A percentile compares a stretch with the other conserved stretches of the same genome.
phyloP scores from a whole-genome alignment of 495 filamentous ascomycete species.

The Penicillium lagena region DNA sequence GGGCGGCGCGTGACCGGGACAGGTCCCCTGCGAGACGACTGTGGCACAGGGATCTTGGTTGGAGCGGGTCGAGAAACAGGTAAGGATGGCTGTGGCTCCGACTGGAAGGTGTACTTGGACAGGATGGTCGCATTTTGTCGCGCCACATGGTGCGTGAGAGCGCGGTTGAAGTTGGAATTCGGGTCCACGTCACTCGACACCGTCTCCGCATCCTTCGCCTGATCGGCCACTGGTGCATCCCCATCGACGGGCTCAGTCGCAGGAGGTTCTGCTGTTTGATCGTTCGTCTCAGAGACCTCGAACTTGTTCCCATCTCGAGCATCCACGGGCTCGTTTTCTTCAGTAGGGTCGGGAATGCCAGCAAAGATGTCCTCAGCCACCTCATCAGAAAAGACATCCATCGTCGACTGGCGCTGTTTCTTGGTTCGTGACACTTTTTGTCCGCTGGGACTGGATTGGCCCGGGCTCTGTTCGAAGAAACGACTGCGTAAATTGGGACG shows the following conservation, averaged over 20 bases:
- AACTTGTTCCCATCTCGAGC: constrained; percentile 20
- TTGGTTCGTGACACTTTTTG: constrained; percentile 39
- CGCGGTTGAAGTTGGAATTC: constrained; percentile 23
- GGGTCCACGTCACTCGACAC: constrained; percentile 11
- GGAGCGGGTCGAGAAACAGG: not conserved
- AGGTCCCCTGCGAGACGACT: constrained; percentile 1
- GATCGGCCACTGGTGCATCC: not conserved
- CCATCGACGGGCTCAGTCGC: not conserved
- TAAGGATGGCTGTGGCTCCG: constrained; percentile 3
- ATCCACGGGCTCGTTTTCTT: not conserved
- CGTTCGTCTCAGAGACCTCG: constrained; percentile 1
- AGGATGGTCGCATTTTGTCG: constrained; percentile 30
- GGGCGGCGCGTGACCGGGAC: constrained; percentile 3
- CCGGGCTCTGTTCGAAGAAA: constrained; percentile 44
- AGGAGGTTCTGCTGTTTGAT: not conserved
- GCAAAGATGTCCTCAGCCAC: constrained; percentile 56
- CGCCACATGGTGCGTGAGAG: constrained; percentile 29
- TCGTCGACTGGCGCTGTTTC: constrained; percentile 38
- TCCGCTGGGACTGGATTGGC: constrained; percentile 46
- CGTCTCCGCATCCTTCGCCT: not conserved
- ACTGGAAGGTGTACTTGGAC: constrained; percentile 28
- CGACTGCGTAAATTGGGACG: constrained; percentile 42
- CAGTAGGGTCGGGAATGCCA: constrained; percentile 36
- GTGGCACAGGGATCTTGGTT: constrained; percentile 10
- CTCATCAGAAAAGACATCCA: constrained; percentile 65